Evolutionary conservation across 441 rosid genomes (phyloP), one percentile per base, ranked within the genome.

Genomic region (Populus tomentosa): DNA sequence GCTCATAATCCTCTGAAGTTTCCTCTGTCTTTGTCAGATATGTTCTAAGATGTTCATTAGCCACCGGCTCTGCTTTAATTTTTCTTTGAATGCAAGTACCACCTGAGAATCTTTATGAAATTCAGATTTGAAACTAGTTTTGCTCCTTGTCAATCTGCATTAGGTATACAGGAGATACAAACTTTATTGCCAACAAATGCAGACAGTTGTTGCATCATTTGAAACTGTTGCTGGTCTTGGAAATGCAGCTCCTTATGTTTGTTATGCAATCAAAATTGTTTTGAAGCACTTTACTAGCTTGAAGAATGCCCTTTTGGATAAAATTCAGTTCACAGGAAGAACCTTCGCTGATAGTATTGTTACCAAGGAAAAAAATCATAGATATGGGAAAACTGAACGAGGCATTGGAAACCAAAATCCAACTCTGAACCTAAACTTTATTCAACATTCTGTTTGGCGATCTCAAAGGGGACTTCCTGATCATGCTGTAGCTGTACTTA

Each of bases 391-490:
- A 30, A 59, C 66, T 10, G 78, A 69, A 26, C 74, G 53, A 14
- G 75, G 72, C 70, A 24, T 76, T 56, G 66, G 40, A 16, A 79
- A 77, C 78, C 83, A 74, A 75, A 82, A 79, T 23, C 73, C 75
- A 36, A 23, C 56, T 28, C 53, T 69, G 24, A 83, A 75, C 71
- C 73, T 75, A 5, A 74, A 74, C 24, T 81, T 72, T 56, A 81
- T 77, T 69, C 88, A 83, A 20, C 84, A 76, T 69, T 88, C 89
- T 10, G 81, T 84, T 42, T 90, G 92, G 90, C 78, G 94, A 72
- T 82, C 94, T 18, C 91, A 90, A 14, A 82, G 92, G 73, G 91
- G 90, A 8, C 86, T 91, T 13, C 95, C 95, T 0, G 95, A 89
- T 80, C 89, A 82, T 71, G 89, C 93, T 0, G 90, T 91, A 6